Evolutionary conservation across 495 filamentous ascomycete genomes (phyloP), one percentile per base, ranked within the genome.

Genomic region (Penicillium robsamsonii): DNA sequence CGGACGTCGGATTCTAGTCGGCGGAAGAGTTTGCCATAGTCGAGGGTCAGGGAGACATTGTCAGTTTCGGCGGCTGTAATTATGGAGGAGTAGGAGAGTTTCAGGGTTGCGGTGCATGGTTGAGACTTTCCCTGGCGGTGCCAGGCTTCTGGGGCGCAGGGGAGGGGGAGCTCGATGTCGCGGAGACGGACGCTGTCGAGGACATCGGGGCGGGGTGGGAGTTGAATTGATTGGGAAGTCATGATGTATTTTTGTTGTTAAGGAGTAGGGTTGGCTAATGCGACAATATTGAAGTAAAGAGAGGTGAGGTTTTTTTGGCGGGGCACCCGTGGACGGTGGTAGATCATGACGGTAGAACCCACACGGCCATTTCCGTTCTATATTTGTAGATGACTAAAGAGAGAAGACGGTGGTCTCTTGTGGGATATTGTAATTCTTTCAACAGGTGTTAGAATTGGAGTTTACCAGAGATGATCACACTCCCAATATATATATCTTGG

Each of bases 21-120:
- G 10, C 75, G 74, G 58, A 73, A 79, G 2, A 79, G 70, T 59
- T 78, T 78, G 37, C 76, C 75, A 61, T 79, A 79, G 59, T 79
- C 75, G 8, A 79, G 56, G 1, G 75, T 74, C 7, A 77, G 67
- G 5, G 74, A 75, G 51, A 79, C 75, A 57, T 78, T 72, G 44
- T 79, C 76, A 24, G 70, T 68, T 15, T 65, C 67, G 0, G 75
- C 76, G 13, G 74, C 70, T 1, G 70, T 72, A 35, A 75, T 65
- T 29, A 75, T 72, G 33, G 73, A 75, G 12, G 74, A 75, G 58
- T 78, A 77, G 25, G 75, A 75, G 22, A 79, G 66, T 41, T 70
- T 74, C 11, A 78, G 62, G 25, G 67, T 72, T 53, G 70, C 74
- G n/a, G 66, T 76, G 61, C 69, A 74, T 49, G 76, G 76, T 57